Evolutionary conservation across 208 protist genomes (phyloP).

Genomic region (Acanthamoeba healyi): DNA sequence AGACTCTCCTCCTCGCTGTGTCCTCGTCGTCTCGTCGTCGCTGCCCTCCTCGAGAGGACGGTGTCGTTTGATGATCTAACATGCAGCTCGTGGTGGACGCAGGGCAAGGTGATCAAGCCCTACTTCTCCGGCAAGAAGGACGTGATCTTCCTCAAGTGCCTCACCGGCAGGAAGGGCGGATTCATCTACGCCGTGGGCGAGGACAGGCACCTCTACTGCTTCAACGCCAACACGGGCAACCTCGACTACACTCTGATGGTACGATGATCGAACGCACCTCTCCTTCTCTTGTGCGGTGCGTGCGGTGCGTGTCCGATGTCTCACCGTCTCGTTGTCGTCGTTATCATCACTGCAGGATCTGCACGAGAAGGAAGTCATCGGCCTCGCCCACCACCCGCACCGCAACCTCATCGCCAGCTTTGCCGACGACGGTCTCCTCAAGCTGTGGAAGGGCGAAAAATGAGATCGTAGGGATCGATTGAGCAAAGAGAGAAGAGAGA

Average conservation of each 20-base stretch:
- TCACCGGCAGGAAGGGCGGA: not conserved
- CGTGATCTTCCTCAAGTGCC: conserved; percentile 53
- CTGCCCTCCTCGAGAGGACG: not conserved
- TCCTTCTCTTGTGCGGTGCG: not conserved
- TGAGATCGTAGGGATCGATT: no score
- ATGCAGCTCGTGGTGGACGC: not conserved
- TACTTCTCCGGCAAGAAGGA: conserved; percentile 51
- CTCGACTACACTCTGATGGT: conserved; percentile 68
- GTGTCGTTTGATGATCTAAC: not conserved
- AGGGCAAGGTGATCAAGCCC: conserved; percentile 70
- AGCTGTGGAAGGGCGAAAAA: conserved; percentile 80
- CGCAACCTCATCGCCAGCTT: conserved; percentile 84
- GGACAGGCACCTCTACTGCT: conserved; percentile 73
- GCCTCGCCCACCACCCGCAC: conserved; percentile 83
- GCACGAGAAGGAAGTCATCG: conserved; percentile 83
- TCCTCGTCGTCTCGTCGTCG: not conserved
- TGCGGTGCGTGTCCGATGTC: not conserved
- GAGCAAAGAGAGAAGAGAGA: no score
- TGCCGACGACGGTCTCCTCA: conserved; percentile 77
- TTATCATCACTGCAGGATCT: not conserved
- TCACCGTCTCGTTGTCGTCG: not conserved
- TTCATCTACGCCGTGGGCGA: conserved; percentile 73
- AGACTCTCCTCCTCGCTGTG: not conserved
- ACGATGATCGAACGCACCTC: no score
- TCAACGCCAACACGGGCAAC: conserved; percentile 56